Percentiles rank a stretch among this genome's conserved stretches.
Conservation (phyloP, 164 flowering plant genomes). For the Buxus sempervirens region DNA sequence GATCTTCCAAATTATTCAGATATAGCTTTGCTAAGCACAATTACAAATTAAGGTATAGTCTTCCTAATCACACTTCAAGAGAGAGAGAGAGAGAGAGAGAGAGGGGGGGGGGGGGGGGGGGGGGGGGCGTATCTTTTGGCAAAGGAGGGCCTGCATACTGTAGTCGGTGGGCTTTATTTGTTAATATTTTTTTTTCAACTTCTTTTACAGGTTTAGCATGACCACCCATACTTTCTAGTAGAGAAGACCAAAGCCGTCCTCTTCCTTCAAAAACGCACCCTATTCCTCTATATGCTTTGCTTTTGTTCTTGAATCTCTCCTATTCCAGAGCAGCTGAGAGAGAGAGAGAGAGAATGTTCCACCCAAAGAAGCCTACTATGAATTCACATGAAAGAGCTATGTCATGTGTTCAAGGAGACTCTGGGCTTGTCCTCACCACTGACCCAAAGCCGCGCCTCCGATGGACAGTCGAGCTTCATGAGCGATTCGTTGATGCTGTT, state of each 20-base stretch:
- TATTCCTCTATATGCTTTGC: constrained; percentile 62
- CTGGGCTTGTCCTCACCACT: constrained; percentile 96
- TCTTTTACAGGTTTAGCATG: constrained; percentile 5
- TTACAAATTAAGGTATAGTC: no score
- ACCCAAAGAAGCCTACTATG: constrained; percentile 84
- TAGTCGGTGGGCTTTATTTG: constrained; percentile 29
- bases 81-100: constrained; percentile 7
- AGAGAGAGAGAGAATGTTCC: constrained; percentile 81
- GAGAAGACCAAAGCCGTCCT: constrained; percentile 9
- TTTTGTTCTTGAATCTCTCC: constrained; percentile 82
- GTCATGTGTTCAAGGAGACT: constrained; percentile 95
- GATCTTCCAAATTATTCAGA: no score
- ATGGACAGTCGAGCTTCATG: constrained; percentile 98
- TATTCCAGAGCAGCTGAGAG: constrained; percentile 26
- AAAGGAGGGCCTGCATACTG: constrained; percentile 32
- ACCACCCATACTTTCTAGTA: neutral
- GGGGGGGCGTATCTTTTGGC: constrained; percentile 36
- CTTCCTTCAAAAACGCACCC: constrained; percentile 63
- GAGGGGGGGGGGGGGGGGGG: constrained; percentile 11
- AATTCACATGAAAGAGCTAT: constrained; percentile 67
- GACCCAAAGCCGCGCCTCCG: constrained; percentile 99
- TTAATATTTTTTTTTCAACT: constrained; percentile 6
- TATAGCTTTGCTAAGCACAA: no score
- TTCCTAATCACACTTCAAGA: no score
- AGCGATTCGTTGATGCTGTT: constrained; percentile 98